Conservation (phyloP, 2,329 filamentous ascomycete species). For the Fusarium sp. region DNA sequence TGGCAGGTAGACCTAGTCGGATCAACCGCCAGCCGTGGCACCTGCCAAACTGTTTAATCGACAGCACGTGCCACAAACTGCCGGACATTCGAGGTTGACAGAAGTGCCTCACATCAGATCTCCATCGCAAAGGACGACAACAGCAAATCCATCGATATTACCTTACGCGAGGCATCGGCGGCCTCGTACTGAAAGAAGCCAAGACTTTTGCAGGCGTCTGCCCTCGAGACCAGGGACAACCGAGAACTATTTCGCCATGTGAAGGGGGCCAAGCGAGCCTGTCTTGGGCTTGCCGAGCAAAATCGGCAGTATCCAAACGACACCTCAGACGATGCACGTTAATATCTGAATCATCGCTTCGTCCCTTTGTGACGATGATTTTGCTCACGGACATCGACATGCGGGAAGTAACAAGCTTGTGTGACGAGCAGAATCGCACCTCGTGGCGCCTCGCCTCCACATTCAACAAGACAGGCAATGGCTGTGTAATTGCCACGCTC, state of each 20-base stretch:
- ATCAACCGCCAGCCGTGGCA: constrained; percentile 8
- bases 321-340: neutral
- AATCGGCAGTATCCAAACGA: neutral
- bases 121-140: neutral
- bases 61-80: constrained; percentile 12
- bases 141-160: neutral
- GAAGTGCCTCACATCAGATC: neutral
- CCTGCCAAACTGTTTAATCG: constrained; percentile 5
- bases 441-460: constrained; percentile 4
- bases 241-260: neutral
- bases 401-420: constrained; percentile 7
- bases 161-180: neutral
- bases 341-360: neutral
- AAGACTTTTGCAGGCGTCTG: neutral
- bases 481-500: constrained; percentile 17
- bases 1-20: neutral
- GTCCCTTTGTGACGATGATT: neutral
- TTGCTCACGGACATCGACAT: neutral
- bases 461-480: constrained; percentile 17
- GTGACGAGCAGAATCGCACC: neutral
- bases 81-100: neutral
- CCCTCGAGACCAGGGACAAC: neutral
- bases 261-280: neutral
- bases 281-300: neutral
- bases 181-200: neutral